phyloP scores from a whole-genome alignment of 169 alveolate species.

The Eimeria praecox region DNA sequence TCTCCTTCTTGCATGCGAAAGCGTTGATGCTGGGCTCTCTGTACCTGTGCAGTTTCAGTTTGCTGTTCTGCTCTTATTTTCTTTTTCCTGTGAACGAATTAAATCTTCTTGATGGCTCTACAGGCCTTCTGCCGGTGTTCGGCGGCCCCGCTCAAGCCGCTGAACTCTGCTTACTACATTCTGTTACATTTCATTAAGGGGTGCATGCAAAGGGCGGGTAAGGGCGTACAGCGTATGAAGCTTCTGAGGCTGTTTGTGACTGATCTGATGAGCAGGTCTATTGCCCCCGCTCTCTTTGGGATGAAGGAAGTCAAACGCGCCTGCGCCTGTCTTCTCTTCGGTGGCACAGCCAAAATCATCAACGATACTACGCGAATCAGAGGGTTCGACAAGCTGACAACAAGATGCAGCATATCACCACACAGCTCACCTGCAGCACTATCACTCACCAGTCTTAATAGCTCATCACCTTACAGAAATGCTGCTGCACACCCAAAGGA shows the following conservation, averaged over 20 bases:
- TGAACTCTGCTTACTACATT: neutral
- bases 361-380: slow-evolving; percentile 98
- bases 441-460: neutral
- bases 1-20: neutral
- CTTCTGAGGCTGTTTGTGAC: neutral
- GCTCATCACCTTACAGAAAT: neutral
- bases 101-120: neutral
- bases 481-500: neutral
- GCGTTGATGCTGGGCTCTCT: neutral
- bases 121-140: neutral
- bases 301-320: slow-evolving; percentile 98
- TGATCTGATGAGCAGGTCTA: slow-evolving; percentile 85
- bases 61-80: neutral
- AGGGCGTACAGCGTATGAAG: neutral
- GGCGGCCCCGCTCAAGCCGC: neutral
- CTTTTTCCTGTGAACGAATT: neutral
- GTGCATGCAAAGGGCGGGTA: neutral
- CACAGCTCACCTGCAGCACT: neutral
- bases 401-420: neutral
- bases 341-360: slow-evolving; percentile 98
- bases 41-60: neutral
- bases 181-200: neutral
- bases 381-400: slow-evolving; percentile 91
- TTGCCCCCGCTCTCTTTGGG: slow-evolving; percentile 99
- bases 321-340: slow-evolving; percentile 98